These are phyloP conservation scores for Mucor velutinosus DNA, from an alignment of 371 early-diverging fungal species.

Conservation along the genomic window DNA sequence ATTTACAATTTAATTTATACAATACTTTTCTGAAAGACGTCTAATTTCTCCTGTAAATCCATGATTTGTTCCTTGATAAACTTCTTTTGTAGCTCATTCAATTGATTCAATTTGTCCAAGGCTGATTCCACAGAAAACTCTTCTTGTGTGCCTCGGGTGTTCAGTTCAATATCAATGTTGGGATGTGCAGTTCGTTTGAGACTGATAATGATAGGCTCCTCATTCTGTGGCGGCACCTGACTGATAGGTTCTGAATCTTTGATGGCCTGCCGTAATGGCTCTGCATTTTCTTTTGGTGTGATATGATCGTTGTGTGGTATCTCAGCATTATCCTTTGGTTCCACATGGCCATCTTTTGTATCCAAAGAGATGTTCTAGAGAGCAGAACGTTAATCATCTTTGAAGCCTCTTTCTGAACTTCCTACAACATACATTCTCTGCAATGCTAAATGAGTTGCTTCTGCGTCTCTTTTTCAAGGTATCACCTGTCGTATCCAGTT, in stretches of 20 bases:
- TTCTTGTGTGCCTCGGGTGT: constrained; percentile 17
- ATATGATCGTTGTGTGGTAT: background rate
- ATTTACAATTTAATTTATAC: background rate
- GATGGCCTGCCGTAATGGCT: background rate
- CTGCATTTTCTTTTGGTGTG: background rate
- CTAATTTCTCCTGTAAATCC: constrained; percentile 29
- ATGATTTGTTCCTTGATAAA: constrained; percentile 23
- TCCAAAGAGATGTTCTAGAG: background rate
- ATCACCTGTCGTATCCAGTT: background rate
- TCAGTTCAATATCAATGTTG: constrained; percentile 19
- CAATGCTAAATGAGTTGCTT: background rate
- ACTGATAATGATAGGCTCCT: constrained; percentile 28
- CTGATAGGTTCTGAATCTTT: background rate
- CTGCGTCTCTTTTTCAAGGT: background rate
- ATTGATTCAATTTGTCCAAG: constrained; percentile 11
- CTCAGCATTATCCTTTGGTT: background rate
- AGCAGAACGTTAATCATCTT: background rate
- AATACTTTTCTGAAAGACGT: constrained; percentile 6
- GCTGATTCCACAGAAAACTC: constrained; percentile 19
- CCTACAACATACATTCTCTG: background rate
- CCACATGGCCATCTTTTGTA: background rate
- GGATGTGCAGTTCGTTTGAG: constrained; percentile 20
- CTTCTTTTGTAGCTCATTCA: constrained; percentile 15
- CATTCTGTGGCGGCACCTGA: background rate
- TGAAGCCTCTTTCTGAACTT: background rate